Conservation (phyloP, 2,329 filamentous ascomycete genomes). For the Bipolaris zeicola region DNA sequence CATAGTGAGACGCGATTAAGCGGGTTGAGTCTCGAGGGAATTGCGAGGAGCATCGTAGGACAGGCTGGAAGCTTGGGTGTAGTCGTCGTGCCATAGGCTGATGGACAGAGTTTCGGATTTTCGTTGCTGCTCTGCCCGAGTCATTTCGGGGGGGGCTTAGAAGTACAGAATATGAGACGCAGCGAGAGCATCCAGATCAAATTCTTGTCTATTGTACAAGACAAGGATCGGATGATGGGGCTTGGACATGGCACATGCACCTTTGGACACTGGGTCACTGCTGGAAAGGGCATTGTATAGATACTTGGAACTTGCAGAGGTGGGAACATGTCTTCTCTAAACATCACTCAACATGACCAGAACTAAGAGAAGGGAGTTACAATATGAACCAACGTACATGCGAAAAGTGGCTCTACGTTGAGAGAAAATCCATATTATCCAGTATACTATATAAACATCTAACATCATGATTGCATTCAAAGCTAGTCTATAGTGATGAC, state of each 20-base stretch:
- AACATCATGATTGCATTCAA: background rate
- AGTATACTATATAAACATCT: background rate
- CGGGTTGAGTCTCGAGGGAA: conserved; percentile 81
- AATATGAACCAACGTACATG: background rate
- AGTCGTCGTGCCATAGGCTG: conserved; percentile 53
- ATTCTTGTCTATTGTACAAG: background rate
- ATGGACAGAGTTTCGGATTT: background rate
- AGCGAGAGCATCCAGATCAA: background rate
- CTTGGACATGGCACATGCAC: background rate
- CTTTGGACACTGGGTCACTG: background rate
- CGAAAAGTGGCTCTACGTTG: background rate
- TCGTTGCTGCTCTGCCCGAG: background rate
- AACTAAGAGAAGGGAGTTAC: background rate
- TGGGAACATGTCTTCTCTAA: background rate
- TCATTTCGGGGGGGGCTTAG: background rate
- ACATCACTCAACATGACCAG: background rate
- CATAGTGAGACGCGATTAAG: conserved; percentile 55
- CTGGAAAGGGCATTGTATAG: background rate
- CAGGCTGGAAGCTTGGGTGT: conserved; percentile 59
- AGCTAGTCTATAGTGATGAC: background rate
- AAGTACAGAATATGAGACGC: background rate
- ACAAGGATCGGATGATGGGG: background rate
- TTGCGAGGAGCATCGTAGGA: conserved; percentile 73
- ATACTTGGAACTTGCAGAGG: background rate
- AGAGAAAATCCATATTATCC: background rate